These are phyloP conservation scores for Glycine tomentella DNA, from an alignment of 306 rosid species.

Conservation along the genomic window DNA sequence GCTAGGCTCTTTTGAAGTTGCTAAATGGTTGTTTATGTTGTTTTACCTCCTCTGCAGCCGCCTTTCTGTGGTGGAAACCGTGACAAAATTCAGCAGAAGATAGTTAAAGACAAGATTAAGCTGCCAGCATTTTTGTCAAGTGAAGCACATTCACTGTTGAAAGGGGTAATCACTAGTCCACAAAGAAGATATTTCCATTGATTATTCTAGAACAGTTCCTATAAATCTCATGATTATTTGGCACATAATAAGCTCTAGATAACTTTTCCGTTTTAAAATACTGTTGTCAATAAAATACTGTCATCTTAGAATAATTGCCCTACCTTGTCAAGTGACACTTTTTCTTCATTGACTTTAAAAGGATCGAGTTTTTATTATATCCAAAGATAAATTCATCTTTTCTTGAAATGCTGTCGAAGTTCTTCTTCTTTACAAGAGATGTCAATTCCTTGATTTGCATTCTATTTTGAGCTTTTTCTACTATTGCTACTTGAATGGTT, in stretches of 20 bases:
- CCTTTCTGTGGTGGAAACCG: conserved; percentile 93
- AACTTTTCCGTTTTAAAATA: too few relatives aligned
- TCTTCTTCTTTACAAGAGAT: not conserved
- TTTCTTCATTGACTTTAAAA: not conserved
- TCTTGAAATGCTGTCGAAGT: conserved; percentile 12
- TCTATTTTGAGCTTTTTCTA: conserved; percentile 10
- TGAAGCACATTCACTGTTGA: conserved; percentile 92
- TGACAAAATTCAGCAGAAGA: conserved; percentile 84
- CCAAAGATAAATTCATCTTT: not conserved
- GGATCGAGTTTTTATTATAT: conserved; percentile 3
- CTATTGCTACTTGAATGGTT: not conserved
- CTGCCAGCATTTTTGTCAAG: conserved; percentile 87
- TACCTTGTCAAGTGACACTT: not conserved
- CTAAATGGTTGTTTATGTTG: conserved; percentile 14
- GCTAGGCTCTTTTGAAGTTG: not conserved
- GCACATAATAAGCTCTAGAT: too few relatives aligned
- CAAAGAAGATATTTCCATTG: conserved; percentile 9
- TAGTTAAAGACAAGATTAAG: conserved; percentile 90
- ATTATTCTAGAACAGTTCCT: too few relatives aligned
- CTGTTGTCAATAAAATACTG: too few relatives aligned
- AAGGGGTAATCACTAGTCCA: conserved; percentile 65
- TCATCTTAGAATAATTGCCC: too few relatives aligned
- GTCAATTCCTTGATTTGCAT: not conserved
- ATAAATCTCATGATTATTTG: too few relatives aligned
- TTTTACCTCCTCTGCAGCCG: conserved; percentile 67